phyloP scores from a whole-genome alignment of 306 rosid species.

The Quillaja saponaria region DNA sequence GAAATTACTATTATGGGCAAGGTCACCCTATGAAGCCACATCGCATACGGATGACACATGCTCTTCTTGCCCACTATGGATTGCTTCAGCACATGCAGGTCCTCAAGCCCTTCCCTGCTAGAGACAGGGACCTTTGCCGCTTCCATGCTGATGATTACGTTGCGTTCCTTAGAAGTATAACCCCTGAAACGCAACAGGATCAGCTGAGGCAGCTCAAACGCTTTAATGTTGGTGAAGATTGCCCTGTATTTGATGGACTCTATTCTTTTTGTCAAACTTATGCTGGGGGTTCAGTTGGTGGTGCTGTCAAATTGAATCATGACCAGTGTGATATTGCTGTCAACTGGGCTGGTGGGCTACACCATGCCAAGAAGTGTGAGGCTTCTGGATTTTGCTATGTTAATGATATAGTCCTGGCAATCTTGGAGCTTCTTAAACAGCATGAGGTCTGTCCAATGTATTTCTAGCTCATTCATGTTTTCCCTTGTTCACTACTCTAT shows the following conservation, averaged over 20 bases:
- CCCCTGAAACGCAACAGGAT: constrained; percentile 88
- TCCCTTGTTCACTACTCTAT: neutral
- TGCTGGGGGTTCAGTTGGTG: constrained; percentile 96
- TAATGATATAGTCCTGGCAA: constrained; percentile 79
- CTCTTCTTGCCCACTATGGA: constrained; percentile 84
- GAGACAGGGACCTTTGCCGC: constrained; percentile 80
- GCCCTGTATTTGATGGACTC: constrained; percentile 87
- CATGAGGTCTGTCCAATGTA: constrained; percentile 57
- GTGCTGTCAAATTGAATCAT: constrained; percentile 79
- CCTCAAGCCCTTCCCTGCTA: constrained; percentile 84
- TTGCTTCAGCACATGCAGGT: constrained; percentile 89
- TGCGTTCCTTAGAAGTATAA: constrained; percentile 70
- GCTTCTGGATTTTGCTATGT: constrained; percentile 92
- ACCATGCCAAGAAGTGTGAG: constrained; percentile 90
- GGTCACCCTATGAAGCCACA: constrained; percentile 98
- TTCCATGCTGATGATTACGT: constrained; percentile 91
- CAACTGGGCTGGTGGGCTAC: constrained; percentile 90
- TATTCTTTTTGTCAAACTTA: constrained; percentile 83
- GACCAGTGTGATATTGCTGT: constrained; percentile 80
- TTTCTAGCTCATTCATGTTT: neutral
- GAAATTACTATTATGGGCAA: constrained; percentile 88
- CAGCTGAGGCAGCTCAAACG: constrained; percentile 86
- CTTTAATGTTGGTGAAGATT: constrained; percentile 87
- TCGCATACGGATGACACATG: constrained; percentile 86
- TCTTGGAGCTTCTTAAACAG: constrained; percentile 82